These are phyloP conservation scores for Luzula sylvatica DNA, from an alignment of 176 grass and related monocot genomes.

Conservation along the genomic window DNA sequence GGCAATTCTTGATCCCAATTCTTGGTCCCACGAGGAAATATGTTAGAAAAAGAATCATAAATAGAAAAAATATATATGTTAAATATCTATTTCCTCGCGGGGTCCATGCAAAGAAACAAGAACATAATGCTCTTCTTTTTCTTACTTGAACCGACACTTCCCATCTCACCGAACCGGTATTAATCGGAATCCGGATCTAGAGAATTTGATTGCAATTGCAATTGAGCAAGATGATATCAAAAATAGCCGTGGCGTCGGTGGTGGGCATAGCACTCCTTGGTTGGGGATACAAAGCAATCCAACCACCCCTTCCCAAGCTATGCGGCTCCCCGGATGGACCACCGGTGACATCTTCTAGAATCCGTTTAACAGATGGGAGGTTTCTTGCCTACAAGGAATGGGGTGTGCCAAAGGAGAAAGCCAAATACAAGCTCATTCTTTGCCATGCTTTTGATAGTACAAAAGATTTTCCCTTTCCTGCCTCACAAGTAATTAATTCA, in stretches of 20 bases:
- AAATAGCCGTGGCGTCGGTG: constrained; percentile 12
- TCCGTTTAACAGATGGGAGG: constrained; percentile 45
- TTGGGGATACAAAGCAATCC: constrained; percentile 38
- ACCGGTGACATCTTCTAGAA: constrained; percentile 55
- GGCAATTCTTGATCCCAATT: no score
- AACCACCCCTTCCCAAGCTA: constrained; percentile 29
- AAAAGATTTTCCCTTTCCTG: constrained; percentile 40
- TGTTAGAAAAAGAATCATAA: no score
- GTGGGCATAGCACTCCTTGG: constrained; percentile 28
- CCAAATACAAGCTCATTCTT: constrained; percentile 53
- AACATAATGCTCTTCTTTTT: no score
- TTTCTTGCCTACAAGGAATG: constrained; percentile 47
- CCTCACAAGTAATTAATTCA: constrained; percentile 30
- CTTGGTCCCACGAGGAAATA: no score
- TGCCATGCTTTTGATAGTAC: constrained; percentile 54
- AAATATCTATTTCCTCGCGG: no score
- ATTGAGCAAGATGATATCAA: constrained; percentile 30
- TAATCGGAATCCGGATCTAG: no score
- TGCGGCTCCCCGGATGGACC: constrained; percentile 51
- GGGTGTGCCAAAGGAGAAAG: constrained; percentile 36
- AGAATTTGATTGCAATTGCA: neutral
- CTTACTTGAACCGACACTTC: no score
- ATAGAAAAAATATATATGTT: no score
- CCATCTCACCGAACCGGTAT: no score
- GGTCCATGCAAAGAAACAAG: no score